A percentile compares a stretch with the other conserved stretches of the same genome.
phyloP scores from a whole-genome alignment of 306 rosid genomes.

The Cucumis hystrix region DNA sequence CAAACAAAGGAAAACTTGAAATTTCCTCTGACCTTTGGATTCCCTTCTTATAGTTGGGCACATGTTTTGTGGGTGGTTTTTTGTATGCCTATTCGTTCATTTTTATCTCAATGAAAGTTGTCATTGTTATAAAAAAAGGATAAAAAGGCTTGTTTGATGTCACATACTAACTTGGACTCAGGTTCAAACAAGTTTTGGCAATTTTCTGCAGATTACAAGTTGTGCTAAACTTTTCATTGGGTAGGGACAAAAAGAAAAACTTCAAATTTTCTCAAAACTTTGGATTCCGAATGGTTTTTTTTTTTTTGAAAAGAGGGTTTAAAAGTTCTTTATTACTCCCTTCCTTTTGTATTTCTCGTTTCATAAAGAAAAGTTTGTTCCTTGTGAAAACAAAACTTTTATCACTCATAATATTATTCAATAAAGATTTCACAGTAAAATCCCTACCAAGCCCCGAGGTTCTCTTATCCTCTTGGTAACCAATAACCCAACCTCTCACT shows the following conservation, averaged over 20 bases:
- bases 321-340: neutral
- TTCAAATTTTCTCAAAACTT: neutral
- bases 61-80: no score
- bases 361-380: no score
- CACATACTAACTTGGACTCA: no score
- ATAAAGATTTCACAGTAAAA: neutral
- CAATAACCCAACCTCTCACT: neutral
- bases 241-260: neutral
- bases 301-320: neutral
- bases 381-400: no score
- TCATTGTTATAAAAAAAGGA: neutral
- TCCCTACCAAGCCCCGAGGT: neutral
- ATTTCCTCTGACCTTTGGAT: no score
- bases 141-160: neutral
- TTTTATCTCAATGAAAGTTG: no score
- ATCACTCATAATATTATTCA: neutral
- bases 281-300: neutral
- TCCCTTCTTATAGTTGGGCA: no score
- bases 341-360: no score
- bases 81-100: no score
- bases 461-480: neutral
- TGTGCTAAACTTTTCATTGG: neutral
- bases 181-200: neutral
- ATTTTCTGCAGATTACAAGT: neutral
- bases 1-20: no score